Conservation (phyloP, 257 asterid genomes). For the Solanum habrochaites region DNA sequence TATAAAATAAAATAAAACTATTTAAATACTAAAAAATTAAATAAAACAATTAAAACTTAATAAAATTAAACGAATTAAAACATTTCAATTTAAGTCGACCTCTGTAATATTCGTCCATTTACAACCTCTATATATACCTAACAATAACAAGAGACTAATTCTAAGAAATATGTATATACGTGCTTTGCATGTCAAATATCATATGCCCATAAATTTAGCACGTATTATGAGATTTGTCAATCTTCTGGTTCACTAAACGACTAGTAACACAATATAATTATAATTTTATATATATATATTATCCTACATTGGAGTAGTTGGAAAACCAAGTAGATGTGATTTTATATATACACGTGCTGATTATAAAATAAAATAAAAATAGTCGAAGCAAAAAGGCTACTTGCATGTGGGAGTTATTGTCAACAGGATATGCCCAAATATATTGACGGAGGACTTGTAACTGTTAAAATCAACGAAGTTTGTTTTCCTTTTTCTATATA, state of each 20-base stretch:
- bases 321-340: background rate
- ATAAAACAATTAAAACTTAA: no score
- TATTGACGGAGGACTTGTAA: background rate
- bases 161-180: background rate
- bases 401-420: background rate
- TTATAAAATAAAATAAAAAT: background rate
- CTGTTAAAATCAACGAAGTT: background rate
- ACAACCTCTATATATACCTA: no score
- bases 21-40: no score
- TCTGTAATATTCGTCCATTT: no score
- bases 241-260: background rate
- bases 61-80: fast-evolving
- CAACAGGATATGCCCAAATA: background rate
- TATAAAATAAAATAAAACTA: no score
- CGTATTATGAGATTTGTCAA: background rate
- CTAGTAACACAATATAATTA: background rate
- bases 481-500: background rate
- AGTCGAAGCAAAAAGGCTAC: background rate
- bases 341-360: background rate
- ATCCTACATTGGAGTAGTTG: background rate
- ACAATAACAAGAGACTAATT: background rate
- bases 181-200: background rate
- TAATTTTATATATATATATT: no score
- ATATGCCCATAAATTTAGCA: background rate
- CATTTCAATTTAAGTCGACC: no score